Base-by-base conservation (phyloP, 2,329 filamentous ascomycete species). In the Pyrenophora tritici-repentis region DNA sequence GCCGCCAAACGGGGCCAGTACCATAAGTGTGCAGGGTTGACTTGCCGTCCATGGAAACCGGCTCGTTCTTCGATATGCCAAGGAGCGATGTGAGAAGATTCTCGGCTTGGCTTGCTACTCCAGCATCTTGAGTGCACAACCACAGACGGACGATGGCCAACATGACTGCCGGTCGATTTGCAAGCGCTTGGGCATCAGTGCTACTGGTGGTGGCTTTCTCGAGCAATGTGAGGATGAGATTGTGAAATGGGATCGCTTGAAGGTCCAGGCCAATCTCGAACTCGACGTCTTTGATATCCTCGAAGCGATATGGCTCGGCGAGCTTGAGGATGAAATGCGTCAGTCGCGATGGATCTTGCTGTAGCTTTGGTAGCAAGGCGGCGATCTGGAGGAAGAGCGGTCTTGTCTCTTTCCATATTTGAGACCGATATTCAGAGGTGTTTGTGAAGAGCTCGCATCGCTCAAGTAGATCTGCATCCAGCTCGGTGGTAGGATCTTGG, bases 151-250 rank as follows among this genome's bases (percentile, higher is more conserved):
- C 76, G 17, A 86, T 67, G 9, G 81, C 79, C 6, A 74, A 70
- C 6, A 86, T 77, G 4, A 85, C 73, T n/a, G 78, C 77, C 6
- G 81, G 77, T 53, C 81, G 78, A 13, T 79, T 80, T 12, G 83
- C 84, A 24, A 86, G 77, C 40, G 81, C 80, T 16, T 83, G 83
- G 17, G 82, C 81, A 72, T 86, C 81, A 37, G 76, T 78, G 5
- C 78, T 72, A 32, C 73, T 75, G 12, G 70, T 58, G 7, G 79
- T 76, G 3, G 84, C 84, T 62, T 86, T 86, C 31, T 75, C 75
- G 34, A 87, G 70, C 31, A 87, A 66, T 1, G 78, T 77, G 7
- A 87, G 72, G 42, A 81, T 80, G 17, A 86, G 72, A 5, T 78
- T 65, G 56, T 86, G 85, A 64, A 86, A 80, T 0, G 82, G 71